Evolutionary conservation across 257 asterid species (phyloP).

Genomic region (Voacanga thouarsii): DNA sequence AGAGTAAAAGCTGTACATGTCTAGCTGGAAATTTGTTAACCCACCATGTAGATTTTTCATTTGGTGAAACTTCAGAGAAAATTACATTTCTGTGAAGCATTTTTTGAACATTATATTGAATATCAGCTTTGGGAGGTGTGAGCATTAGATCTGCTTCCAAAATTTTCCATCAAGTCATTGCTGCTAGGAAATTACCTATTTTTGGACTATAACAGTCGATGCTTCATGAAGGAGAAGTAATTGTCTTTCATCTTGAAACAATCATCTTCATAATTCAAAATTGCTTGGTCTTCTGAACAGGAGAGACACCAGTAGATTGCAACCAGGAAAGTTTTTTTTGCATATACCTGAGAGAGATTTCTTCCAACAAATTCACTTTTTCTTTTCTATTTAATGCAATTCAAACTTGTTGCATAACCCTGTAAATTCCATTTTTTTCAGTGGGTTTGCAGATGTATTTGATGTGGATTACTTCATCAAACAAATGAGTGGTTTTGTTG

Average conservation of each 20-base stretch:
- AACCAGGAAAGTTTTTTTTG: not conserved
- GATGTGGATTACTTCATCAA: conserved; percentile 86
- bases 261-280: not conserved
- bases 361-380: not conserved
- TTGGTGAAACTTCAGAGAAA: not conserved
- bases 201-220: not conserved
- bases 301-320: not conserved
- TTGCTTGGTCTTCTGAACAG: not conserved
- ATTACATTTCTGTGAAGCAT: not conserved
- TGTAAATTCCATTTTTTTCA: conserved; percentile 27
- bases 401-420: conserved; percentile 6
- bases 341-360: not conserved
- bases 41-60: not conserved
- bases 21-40: not conserved
- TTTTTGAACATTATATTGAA: no score
- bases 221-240: not conserved
- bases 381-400: not conserved
- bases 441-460: conserved; percentile 86
- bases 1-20: not conserved
- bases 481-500: conserved; percentile 70
- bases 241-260: not conserved
- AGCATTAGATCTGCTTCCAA: not conserved
- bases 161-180: not conserved
- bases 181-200: not conserved
- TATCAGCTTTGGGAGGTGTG: not conserved